Percentiles rank a stretch among this genome's conserved stretches.
These are phyloP conservation scores for Fomitopsis serialis DNA, from an alignment of 768 basidiomycete species.

Conservation along the genomic window DNA sequence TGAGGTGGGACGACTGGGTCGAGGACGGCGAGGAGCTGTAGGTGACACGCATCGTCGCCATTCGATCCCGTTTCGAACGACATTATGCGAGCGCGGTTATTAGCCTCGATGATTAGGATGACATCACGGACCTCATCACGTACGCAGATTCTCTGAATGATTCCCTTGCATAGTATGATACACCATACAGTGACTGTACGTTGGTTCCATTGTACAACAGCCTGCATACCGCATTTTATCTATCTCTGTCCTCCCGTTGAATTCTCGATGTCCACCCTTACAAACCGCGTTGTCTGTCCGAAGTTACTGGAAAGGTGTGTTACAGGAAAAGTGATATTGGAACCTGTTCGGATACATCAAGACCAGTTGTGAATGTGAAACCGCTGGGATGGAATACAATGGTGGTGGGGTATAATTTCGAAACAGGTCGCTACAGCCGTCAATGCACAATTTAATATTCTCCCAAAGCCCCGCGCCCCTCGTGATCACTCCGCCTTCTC, in stretches of 20 bases:
- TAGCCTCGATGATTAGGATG: neutral
- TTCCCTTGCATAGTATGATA: neutral
- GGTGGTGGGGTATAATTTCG: too few species aligned
- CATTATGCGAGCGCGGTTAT: neutral
- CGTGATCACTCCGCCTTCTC: neutral
- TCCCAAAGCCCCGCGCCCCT: neutral
- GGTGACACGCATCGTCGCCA: neutral
- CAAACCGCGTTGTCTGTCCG: too few species aligned
- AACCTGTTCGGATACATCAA: too few species aligned
- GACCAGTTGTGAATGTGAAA: too few species aligned
- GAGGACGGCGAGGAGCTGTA: slow-evolving; percentile 1
- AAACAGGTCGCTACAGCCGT: neutral
- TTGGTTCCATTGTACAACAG: neutral
- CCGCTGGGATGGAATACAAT: too few species aligned
- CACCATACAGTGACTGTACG: neutral
- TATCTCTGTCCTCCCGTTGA: too few species aligned
- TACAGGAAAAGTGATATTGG: too few species aligned
- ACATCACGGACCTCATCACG: neutral
- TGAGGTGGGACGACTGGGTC: slow-evolving; percentile 23
- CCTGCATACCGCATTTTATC: neutral
- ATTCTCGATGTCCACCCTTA: too few species aligned
- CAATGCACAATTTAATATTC: neutral
- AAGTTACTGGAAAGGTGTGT: too few species aligned
- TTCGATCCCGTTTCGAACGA: neutral
- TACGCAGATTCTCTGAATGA: neutral